Evolutionary conservation across 2,329 filamentous ascomycete genomes (phyloP).

Genomic region (Ustulina deusta): DNA sequence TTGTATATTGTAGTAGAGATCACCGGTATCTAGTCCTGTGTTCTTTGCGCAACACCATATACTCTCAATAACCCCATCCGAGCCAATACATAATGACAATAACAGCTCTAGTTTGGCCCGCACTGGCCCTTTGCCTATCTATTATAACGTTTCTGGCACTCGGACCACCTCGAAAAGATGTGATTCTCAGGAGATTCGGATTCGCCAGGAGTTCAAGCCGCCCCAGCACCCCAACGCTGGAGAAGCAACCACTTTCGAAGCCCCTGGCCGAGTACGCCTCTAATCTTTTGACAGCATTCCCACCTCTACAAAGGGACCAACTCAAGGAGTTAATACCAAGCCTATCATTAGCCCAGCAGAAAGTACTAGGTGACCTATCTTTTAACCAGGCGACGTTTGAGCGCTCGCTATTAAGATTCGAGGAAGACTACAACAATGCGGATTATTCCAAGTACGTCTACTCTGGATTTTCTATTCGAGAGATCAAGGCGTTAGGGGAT

Average conservation of each 20-base stretch:
- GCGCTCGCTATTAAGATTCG: constrained; percentile 50
- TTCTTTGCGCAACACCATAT: neutral
- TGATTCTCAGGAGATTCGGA: constrained; percentile 41
- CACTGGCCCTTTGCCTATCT: constrained; percentile 41
- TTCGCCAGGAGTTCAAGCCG: constrained; percentile 32
- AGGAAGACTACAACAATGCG: constrained; percentile 53
- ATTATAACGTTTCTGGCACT: constrained; percentile 42
- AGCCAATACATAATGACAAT: constrained; percentile 36
- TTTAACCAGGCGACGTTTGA: constrained; percentile 42
- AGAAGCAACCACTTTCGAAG: constrained; percentile 45
- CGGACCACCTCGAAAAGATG: constrained; percentile 36
- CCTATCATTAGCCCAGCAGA: constrained; percentile 37
- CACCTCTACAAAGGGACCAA: constrained; percentile 43
- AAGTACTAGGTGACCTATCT: constrained; percentile 39
- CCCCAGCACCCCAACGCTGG: constrained; percentile 43
- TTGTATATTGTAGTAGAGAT: neutral
- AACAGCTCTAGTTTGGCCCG: constrained; percentile 37
- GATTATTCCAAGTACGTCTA: constrained; percentile 63
- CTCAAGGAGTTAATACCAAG: constrained; percentile 38
- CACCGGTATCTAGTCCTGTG: neutral
- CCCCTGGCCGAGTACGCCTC: constrained; percentile 40
- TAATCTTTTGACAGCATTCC: constrained; percentile 41
- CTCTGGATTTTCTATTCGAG: constrained; percentile 76
- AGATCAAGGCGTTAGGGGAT: constrained; percentile 76
- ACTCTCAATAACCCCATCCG: neutral